Conservation (phyloP, 1,139 yeast species). For the Chernovozyma aurita region DNA sequence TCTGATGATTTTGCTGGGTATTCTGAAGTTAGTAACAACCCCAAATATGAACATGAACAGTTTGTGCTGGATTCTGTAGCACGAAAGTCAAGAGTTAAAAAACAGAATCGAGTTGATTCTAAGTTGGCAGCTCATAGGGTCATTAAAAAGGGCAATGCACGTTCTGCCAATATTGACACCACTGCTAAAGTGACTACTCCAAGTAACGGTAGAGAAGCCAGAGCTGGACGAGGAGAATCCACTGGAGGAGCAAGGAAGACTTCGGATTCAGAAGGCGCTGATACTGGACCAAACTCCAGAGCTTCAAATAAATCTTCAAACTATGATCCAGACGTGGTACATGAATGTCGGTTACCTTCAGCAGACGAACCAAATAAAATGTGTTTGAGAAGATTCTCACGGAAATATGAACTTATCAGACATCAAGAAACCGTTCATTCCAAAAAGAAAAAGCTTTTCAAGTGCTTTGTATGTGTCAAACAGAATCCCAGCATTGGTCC, state of each 20-base stretch:
- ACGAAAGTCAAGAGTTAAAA: conserved; percentile 23
- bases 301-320: conserved; percentile 37
- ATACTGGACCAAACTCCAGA: conserved; percentile 13
- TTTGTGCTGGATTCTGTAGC: conserved; percentile 21
- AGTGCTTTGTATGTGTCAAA: conserved; percentile 80
- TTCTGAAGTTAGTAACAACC: background rate
- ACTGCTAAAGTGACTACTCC: too few relatives aligned
- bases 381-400: conserved; percentile 80
- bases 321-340: conserved; percentile 47
- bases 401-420: conserved; percentile 90
- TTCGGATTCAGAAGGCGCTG: background rate
- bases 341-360: conserved; percentile 45
- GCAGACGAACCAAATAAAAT: conserved; percentile 49
- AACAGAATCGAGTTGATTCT: too few relatives aligned
- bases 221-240: background rate
- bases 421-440: conserved; percentile 98
- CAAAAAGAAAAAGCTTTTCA: conserved; percentile 75
- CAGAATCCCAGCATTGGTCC: conserved; percentile 48
- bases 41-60: conserved; percentile 22
- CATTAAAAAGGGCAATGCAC: conserved; percentile 16
- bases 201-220: too few relatives aligned
- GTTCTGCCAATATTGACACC: too few relatives aligned
- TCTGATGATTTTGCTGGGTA: background rate
- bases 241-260: background rate
- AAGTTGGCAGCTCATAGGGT: conserved; percentile 27